Percentiles rank a stretch among this genome's conserved stretches.
Evolutionary conservation across 2,329 filamentous ascomycete genomes (phyloP).

Genomic region (Pestalotiopsis sp.): DNA sequence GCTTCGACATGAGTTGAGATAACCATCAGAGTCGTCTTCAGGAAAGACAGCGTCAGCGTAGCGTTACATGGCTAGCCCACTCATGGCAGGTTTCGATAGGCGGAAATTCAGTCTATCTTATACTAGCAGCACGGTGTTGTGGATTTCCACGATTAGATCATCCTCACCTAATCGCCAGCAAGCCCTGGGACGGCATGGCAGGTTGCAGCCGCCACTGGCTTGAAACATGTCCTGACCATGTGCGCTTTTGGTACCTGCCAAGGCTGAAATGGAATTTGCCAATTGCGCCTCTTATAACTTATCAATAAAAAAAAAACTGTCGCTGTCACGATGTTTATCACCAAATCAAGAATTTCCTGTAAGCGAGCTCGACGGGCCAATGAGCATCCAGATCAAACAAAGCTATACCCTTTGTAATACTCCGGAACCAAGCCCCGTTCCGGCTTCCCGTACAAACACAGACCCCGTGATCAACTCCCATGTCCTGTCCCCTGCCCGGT

Average conservation of each 20-base stretch:
- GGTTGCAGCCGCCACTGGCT: background rate
- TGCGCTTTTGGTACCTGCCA: background rate
- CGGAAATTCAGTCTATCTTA: background rate
- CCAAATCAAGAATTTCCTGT: background rate
- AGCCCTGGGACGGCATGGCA: background rate
- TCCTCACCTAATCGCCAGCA: background rate
- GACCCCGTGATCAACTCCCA: background rate
- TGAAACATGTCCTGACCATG: background rate
- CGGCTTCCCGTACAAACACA: background rate
- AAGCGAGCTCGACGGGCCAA: background rate
- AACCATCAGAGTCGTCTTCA: too few species aligned
- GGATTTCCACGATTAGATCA: background rate
- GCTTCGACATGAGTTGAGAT: too few species aligned
- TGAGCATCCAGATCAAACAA: background rate
- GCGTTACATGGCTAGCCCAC: background rate
- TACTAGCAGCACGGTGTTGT: background rate
- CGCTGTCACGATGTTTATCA: background rate
- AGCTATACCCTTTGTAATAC: slow-evolving; percentile 5
- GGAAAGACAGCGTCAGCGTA: background rate
- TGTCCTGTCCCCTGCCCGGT: background rate
- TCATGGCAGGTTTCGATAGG: background rate
- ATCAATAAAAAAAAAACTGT: background rate
- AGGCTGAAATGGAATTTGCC: background rate
- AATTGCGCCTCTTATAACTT: background rate
- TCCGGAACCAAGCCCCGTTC: slow-evolving; percentile 4